These are phyloP conservation scores for Penicillium sp. DNA, from an alignment of 2,329 filamentous ascomycete species.

Conservation along the genomic window DNA sequence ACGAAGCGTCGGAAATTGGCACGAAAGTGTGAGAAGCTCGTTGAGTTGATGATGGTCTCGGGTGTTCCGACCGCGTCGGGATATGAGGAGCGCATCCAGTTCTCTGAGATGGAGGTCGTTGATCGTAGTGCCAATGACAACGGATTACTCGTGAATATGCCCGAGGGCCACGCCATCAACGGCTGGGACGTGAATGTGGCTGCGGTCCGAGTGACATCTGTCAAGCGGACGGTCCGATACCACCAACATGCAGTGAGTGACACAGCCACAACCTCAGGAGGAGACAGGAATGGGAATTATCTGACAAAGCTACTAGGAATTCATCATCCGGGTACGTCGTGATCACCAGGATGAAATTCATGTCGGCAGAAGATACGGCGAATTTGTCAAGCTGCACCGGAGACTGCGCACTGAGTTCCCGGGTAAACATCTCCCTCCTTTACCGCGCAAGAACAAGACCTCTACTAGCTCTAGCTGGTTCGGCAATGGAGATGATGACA, in stretches of 20 bases:
- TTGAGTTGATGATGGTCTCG: conserved; percentile 99
- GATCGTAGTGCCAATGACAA: conserved; percentile 91
- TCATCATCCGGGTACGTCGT: conserved; percentile 82
- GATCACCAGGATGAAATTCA: conserved; percentile 76
- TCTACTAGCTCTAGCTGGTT: conserved; percentile 66
- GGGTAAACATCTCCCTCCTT: conserved; percentile 81
- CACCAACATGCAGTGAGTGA: conserved; percentile 83
- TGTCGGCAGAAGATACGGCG: conserved; percentile 83
- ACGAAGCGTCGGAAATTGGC: conserved; percentile 94
- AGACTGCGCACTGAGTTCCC: conserved; percentile 81
- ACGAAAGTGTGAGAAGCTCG: conserved; percentile 89
- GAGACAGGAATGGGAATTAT: neutral
- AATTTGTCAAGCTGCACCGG: conserved; percentile 81
- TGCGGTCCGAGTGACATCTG: conserved; percentile 76
- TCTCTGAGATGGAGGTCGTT: conserved; percentile 95
- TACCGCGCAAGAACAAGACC: conserved; percentile 92
- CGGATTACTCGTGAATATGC: conserved; percentile 82
- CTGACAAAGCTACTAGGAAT: conserved; percentile 64
- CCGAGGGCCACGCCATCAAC: conserved; percentile 89
- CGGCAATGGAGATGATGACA: conserved; percentile 69
- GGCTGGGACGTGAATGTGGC: conserved; percentile 98
- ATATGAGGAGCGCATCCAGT: conserved; percentile 95
- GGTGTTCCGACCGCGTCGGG: conserved; percentile 93
- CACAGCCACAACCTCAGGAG: neutral
- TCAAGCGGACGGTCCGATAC: conserved; percentile 84